A percentile compares a stretch with the other conserved stretches of the same genome.
These are phyloP conservation scores for Xylaria sp. DNA, from an alignment of 2,329 filamentous ascomycete species.

Conservation along the genomic window DNA sequence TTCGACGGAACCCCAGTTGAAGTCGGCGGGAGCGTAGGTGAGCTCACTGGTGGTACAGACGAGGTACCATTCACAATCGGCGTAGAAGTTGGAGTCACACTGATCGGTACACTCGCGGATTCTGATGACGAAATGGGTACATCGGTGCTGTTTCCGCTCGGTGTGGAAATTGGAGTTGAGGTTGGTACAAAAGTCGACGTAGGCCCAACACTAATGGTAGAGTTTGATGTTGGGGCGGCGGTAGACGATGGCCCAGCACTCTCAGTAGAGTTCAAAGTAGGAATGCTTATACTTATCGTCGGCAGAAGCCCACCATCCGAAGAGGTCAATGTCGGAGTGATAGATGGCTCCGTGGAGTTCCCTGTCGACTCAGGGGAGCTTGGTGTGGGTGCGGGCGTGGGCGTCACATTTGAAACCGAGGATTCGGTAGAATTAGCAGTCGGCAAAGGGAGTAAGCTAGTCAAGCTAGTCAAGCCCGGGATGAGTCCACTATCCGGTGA, in stretches of 20 bases:
- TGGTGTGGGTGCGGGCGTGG: too few species aligned
- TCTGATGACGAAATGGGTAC: conserved; percentile 32
- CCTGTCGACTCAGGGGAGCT: conserved; percentile 14
- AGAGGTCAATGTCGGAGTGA: conserved; percentile 13
- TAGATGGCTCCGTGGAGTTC: conserved; percentile 38
- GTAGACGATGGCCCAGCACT: not conserved
- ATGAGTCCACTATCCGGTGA: conserved; percentile 1
- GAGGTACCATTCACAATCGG: conserved; percentile 30
- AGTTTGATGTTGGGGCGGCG: not conserved
- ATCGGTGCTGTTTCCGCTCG: conserved; percentile 41
- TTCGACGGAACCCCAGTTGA: conserved; percentile 26
- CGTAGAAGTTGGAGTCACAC: conserved; percentile 30
- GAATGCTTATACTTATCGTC: not conserved
- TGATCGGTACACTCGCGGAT: conserved; percentile 36
- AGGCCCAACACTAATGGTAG: conserved; percentile 9
- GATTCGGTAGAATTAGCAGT: conserved; percentile 39
- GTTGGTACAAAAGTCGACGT: conserved; percentile 31
- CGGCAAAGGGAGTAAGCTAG: conserved; percentile 19
- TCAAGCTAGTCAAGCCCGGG: conserved; percentile 25
- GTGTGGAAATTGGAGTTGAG: conserved; percentile 25
- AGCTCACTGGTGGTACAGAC: conserved; percentile 23
- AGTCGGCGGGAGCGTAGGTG: conserved; percentile 24
- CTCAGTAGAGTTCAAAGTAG: not conserved
- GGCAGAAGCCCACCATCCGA: conserved; percentile 27
- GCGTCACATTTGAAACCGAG: not conserved